Evolutionary conservation across 805 yeast genomes (phyloP).

Genomic region (Schizosaccharomyces lindneri): DNA sequence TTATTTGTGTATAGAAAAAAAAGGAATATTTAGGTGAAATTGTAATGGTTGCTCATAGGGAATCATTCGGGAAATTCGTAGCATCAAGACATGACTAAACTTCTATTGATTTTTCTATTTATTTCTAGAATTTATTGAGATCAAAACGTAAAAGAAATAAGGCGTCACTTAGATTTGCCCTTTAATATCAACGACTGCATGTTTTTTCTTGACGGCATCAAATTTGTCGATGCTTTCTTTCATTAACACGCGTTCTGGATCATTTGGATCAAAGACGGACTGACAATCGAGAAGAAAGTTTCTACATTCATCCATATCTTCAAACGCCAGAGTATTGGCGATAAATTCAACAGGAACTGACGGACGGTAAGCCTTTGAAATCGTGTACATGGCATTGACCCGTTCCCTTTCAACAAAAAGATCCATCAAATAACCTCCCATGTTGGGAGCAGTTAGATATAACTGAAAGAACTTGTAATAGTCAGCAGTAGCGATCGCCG

Average conservation of each 20-base stretch:
- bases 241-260: constrained; percentile 14
- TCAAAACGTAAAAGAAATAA: not conserved
- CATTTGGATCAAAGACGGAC: constrained; percentile 12
- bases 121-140: not conserved
- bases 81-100: not conserved
- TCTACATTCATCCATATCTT: constrained; percentile 16
- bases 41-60: too few species aligned
- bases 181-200: constrained; percentile 57
- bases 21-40: too few species aligned
- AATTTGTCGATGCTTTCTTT: constrained; percentile 3
- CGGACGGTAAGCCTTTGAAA: constrained; percentile 26
- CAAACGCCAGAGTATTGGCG: constrained; percentile 15
- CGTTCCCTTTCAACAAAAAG: constrained; percentile 35
- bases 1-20: too few species aligned
- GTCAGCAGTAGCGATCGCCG: constrained; percentile 18
- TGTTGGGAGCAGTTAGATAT: constrained; percentile 18
- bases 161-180: constrained; percentile 31
- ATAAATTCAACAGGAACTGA: constrained; percentile 10
- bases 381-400: constrained; percentile 27
- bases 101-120: not conserved
- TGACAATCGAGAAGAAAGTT: constrained; percentile 17
- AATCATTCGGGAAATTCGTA: too few species aligned
- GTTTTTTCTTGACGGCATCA: constrained; percentile 6
- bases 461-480: constrained; percentile 28
- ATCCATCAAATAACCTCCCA: constrained; percentile 24